Conservation (phyloP, 2,329 filamentous ascomycete genomes). For the Penicillium aurantiogriseum region DNA sequence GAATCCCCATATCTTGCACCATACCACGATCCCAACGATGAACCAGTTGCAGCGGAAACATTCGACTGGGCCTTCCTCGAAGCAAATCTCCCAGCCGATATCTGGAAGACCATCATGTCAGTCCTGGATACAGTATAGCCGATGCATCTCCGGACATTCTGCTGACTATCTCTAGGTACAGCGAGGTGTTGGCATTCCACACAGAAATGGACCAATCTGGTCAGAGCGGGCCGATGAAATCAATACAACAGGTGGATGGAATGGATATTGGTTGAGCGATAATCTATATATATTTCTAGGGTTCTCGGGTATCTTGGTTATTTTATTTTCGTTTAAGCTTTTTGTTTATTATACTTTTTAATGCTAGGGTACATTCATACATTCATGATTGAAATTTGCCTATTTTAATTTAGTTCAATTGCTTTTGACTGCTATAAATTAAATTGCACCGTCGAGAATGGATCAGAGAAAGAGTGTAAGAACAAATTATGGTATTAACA, state of each 20-base stretch:
- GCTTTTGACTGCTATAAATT: neutral
- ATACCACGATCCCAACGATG: conserved; percentile 95
- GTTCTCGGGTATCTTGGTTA: neutral
- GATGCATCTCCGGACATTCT: neutral
- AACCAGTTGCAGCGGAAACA: conserved; percentile 90
- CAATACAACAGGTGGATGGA: conserved; percentile 1
- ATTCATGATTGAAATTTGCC: neutral
- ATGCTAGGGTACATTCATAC: neutral
- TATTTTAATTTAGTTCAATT: neutral
- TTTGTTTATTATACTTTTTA: neutral
- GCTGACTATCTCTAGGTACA: conserved; percentile 3
- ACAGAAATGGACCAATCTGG: neutral
- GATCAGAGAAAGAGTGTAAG: too few species aligned
- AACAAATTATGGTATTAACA: conserved; percentile 3
- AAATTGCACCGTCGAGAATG: neutral
- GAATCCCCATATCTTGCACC: conserved; percentile 89
- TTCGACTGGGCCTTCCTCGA: conserved; percentile 99
- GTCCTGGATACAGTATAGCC: conserved; percentile 29
- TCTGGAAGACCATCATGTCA: conserved; percentile 99
- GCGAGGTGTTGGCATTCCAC: conserved; percentile 22
- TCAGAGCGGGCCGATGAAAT: neutral
- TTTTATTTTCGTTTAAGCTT: neutral
- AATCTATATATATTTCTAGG: neutral
- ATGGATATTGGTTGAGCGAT: conserved; percentile 9
- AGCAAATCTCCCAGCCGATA: conserved; percentile 90